Evolutionary conservation across 2,329 filamentous ascomycete species (phyloP), one percentile per base, ranked within the genome.

Genomic region (Pseudocercospora musae): DNA sequence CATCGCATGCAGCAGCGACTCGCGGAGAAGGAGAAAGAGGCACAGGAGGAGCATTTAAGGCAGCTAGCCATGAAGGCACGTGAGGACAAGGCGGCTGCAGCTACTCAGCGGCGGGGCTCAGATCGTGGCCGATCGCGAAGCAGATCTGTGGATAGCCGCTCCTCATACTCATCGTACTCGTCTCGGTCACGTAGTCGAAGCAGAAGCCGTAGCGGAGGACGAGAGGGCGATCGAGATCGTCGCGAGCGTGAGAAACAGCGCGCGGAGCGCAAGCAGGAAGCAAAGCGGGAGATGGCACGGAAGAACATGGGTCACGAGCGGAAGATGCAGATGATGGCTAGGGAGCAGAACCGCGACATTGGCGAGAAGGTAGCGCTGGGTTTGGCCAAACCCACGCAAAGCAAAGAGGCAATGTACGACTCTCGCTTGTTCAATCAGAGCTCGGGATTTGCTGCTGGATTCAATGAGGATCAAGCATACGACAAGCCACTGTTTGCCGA

Each of bases 401-500:
- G 88, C 56, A 89, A 89, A 59, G 95, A 99, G 76, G 88, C 90
- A 23, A 98, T 98, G 95, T 99, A 96, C 80, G 95, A 99, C 79
- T 96, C 92, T 1, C 85, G 95, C 44, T 79, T 99, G 29, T 99
- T 99, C 79, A 97, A 98, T 78, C 92, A 96, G 78, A 89, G 88
- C 5, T 93, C 90, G 70, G 95, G 95, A 0, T 96, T 99, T 74
- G 89, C 92, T 69, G 71, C 73, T 5, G 95, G 94, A 0, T 92
- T 97, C 83, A 99, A 99, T 76, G 95, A 99, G 77, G 95, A 99
- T 76, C 95, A 99, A 73, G 87, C 89, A 0, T 99, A 98, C 79
- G 95, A 98, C 77, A 98, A 98, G 78, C 95, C 95, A 20, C 81
- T 99, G 7, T 99, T 99, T 75, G 93, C 93, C 0, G 94, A 95